Conservation (phyloP, 2,329 filamentous ascomycete species). For the Penicillium sp. region DNA sequence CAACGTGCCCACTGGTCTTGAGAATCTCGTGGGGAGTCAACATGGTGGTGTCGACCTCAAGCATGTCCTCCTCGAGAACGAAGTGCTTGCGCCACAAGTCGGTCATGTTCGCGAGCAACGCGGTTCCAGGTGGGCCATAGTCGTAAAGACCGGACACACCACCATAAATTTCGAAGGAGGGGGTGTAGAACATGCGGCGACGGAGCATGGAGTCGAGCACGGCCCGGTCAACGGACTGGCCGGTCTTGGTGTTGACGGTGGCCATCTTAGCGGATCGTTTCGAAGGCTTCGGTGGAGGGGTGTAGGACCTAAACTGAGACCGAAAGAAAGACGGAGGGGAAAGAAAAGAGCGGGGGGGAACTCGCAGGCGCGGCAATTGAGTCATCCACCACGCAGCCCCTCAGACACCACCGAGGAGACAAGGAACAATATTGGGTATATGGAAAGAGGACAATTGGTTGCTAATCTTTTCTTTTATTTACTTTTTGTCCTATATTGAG, state of each 20-base stretch:
- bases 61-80: constrained; percentile 90
- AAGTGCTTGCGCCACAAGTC: constrained; percentile 93
- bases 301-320: constrained; percentile 44
- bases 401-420: constrained; percentile 22
- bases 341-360: constrained; percentile 37
- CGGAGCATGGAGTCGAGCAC: constrained; percentile 82
- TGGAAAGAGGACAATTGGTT: constrained; percentile 8
- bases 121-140: constrained; percentile 86
- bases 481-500: constrained; percentile 9
- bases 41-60: constrained; percentile 92
- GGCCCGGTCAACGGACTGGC: constrained; percentile 82
- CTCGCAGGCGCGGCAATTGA: constrained; percentile 36
- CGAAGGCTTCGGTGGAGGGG: constrained; percentile 36
- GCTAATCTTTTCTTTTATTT: constrained; percentile 9
- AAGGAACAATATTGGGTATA: constrained; percentile 13
- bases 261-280: constrained; percentile 52
- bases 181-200: constrained; percentile 90
- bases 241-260: constrained; percentile 76
- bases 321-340: constrained; percentile 35
- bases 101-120: constrained; percentile 83
- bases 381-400: constrained; percentile 40
- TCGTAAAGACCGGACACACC: constrained; percentile 89
- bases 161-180: constrained; percentile 93
- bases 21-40: constrained; percentile 90
- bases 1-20: constrained; percentile 94